phyloP scores from a whole-genome alignment of 2,329 filamentous ascomycete genomes.

The Rhynchosporium agropyri region DNA sequence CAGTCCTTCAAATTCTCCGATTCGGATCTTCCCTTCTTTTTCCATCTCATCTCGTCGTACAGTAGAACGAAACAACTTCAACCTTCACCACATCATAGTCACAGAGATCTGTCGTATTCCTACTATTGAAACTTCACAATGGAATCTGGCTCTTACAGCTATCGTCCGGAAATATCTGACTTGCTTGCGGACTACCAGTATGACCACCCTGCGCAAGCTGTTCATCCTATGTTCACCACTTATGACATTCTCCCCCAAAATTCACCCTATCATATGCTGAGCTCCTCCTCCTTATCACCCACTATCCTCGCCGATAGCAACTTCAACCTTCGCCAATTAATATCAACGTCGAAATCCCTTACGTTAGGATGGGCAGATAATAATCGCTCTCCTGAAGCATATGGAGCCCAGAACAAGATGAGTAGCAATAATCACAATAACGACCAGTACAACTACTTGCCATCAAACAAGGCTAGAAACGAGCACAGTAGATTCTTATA shows the following conservation, averaged over 20 bases:
- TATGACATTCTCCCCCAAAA: slow-evolving; percentile 37
- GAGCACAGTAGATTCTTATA: slow-evolving; percentile 21
- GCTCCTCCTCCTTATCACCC: slow-evolving; percentile 22
- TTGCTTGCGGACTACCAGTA: slow-evolving; percentile 34
- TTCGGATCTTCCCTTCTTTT: slow-evolving; percentile 21
- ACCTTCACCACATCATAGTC: slow-evolving; percentile 32
- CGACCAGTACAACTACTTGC: slow-evolving; percentile 32
- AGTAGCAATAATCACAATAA: slow-evolving; percentile 15
- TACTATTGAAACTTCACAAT: slow-evolving; percentile 27
- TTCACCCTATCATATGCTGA: slow-evolving; percentile 35
- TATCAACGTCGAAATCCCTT: slow-evolving; percentile 31
- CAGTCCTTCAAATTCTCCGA: slow-evolving; percentile 40
- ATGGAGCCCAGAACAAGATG: slow-evolving; percentile 28
- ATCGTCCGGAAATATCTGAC: slow-evolving; percentile 29
- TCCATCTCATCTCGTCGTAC: slow-evolving; percentile 32
- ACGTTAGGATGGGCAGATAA: slow-evolving; percentile 30
- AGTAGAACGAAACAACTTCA: slow-evolving; percentile 35
- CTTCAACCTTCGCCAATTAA: slow-evolving; percentile 27
- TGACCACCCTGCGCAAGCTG: slow-evolving; percentile 29
- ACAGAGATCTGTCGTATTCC: slow-evolving; percentile 28
- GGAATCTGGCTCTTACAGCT: slow-evolving; percentile 36
- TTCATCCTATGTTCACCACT: slow-evolving; percentile 29
- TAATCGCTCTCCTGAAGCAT: slow-evolving; percentile 22
- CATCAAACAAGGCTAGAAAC: slow-evolving; percentile 25
- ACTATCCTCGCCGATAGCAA: slow-evolving; percentile 25